Evolutionary conservation across 441 rosid species (phyloP).

Genomic region (Erodium chrysanthum): DNA sequence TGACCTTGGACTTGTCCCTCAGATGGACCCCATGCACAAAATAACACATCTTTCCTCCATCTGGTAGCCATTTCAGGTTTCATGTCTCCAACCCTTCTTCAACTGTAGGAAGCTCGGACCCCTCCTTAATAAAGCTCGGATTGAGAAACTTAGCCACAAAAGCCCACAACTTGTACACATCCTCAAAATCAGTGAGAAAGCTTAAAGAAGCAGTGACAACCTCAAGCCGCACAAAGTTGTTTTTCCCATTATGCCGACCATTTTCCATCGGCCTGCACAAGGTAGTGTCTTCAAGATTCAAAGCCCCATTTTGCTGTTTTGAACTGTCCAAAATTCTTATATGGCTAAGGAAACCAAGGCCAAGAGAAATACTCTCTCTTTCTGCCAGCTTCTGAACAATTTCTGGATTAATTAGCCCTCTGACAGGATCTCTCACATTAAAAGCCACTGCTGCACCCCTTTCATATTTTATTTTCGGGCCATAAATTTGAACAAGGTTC

Average conservation of each 20-base stretch:
- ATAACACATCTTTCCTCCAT: no score
- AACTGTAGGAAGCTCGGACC: not conserved
- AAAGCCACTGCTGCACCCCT: not conserved
- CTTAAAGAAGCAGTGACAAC: not conserved
- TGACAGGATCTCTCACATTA: not conserved
- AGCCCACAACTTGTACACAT: not conserved
- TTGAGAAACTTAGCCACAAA: not conserved
- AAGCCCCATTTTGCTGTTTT: not conserved
- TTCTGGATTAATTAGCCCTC: not conserved
- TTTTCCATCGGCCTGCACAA: not conserved
- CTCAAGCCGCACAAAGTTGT: not conserved
- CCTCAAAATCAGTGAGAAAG: not conserved
- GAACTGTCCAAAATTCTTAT: not conserved
- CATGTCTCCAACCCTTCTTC: not conserved
- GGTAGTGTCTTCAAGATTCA: not conserved
- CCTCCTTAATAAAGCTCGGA: not conserved
- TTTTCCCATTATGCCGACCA: not conserved
- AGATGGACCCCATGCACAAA: not conserved
- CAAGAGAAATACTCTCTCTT: not conserved
- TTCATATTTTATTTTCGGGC: not conserved
- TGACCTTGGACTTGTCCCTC: not conserved
- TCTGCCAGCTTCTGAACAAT: not conserved
- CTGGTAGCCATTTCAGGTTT: not conserved
- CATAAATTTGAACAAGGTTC: not conserved
- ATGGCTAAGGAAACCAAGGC: not conserved